phyloP scores from a whole-genome alignment of 768 basidiomycete genomes.

The Boletales sp. region DNA sequence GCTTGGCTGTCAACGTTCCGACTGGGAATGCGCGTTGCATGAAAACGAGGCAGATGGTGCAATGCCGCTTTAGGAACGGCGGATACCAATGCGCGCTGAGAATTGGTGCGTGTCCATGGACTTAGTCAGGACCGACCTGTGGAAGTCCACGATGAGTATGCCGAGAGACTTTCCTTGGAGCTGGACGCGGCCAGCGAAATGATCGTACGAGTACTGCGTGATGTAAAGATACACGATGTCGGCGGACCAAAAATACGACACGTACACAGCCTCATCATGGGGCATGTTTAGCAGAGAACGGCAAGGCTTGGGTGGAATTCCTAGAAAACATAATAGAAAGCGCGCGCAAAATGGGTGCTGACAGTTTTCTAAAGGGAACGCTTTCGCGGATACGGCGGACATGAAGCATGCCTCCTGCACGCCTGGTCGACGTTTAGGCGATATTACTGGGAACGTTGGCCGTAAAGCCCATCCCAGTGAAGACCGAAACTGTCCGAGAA shows the following conservation, averaged over 20 bases:
- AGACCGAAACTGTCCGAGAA: constrained; percentile 15
- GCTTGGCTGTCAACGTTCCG: constrained; percentile 2
- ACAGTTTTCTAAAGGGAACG: constrained; percentile 22
- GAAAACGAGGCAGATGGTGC: constrained; percentile 21
- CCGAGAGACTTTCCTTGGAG: constrained; percentile 6
- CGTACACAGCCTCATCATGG: not conserved
- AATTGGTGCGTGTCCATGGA: constrained; percentile 14
- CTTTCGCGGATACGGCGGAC: constrained; percentile 23
- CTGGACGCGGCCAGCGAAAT: constrained; percentile 10
- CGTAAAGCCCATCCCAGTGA: constrained; percentile 8
- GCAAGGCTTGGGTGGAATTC: constrained; percentile 2
- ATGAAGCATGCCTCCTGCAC: constrained; percentile 24
- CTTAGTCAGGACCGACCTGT: constrained; percentile 16
- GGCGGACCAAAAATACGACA: constrained; percentile 14
- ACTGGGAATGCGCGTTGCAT: constrained; percentile 11
- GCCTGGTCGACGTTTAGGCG: constrained; percentile 21
- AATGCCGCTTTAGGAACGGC: constrained; percentile 14
- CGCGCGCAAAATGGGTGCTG: constrained; percentile 9
- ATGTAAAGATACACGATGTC: constrained; percentile 26
- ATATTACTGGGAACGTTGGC: constrained; percentile 20
- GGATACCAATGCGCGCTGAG: constrained; percentile 8
- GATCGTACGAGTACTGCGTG: constrained; percentile 14
- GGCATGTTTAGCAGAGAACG: constrained; percentile 11
- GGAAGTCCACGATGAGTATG: constrained; percentile 3
- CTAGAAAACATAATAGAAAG: constrained; percentile 22